Percentiles rank a stretch among this genome's conserved stretches.
phyloP scores from a whole-genome alignment of 2,329 filamentous ascomycete genomes.

The Colletotrichum sp. region DNA sequence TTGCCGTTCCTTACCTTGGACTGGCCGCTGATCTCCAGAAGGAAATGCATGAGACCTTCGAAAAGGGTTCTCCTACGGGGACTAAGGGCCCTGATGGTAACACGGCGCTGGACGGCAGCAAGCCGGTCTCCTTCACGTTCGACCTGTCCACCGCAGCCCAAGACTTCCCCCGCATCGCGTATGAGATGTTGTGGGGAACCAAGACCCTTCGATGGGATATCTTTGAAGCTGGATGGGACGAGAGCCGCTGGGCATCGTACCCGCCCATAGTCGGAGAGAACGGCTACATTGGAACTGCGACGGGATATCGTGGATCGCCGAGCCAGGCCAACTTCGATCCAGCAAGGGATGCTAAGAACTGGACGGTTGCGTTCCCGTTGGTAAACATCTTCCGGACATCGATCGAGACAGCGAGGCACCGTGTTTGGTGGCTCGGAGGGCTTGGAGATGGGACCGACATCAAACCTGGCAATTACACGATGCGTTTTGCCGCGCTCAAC shows the following conservation, averaged over 20 bases:
- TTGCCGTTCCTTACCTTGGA: conserved; percentile 35
- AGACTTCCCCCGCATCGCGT: conserved; percentile 28
- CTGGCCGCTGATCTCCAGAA: conserved; percentile 2
- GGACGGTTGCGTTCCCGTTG: conserved; percentile 25
- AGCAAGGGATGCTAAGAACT: conserved; percentile 34
- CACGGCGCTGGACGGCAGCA: background rate
- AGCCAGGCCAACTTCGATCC: background rate
- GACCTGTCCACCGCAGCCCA: conserved; percentile 24
- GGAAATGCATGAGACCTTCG: background rate
- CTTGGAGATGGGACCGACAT: conserved; percentile 46
- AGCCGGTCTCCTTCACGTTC: conserved; percentile 26
- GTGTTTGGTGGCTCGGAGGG: conserved; percentile 48
- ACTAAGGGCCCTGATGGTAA: background rate
- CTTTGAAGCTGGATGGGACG: conserved; percentile 42
- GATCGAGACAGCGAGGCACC: conserved; percentile 26
- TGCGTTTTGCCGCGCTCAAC: conserved; percentile 7
- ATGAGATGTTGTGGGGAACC: conserved; percentile 21
- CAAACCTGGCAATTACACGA: conserved; percentile 41
- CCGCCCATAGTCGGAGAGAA: conserved; percentile 41
- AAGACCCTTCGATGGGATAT: conserved; percentile 36
- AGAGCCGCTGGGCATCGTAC: conserved; percentile 42
- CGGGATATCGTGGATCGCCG: background rate
- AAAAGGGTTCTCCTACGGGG: background rate
- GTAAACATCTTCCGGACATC: conserved; percentile 20
- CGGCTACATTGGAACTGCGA: conserved; percentile 37